These are phyloP conservation scores for Apiotrichum sp. DNA, from an alignment of 1,284 basidiomycete genomes.

Conservation along the genomic window DNA sequence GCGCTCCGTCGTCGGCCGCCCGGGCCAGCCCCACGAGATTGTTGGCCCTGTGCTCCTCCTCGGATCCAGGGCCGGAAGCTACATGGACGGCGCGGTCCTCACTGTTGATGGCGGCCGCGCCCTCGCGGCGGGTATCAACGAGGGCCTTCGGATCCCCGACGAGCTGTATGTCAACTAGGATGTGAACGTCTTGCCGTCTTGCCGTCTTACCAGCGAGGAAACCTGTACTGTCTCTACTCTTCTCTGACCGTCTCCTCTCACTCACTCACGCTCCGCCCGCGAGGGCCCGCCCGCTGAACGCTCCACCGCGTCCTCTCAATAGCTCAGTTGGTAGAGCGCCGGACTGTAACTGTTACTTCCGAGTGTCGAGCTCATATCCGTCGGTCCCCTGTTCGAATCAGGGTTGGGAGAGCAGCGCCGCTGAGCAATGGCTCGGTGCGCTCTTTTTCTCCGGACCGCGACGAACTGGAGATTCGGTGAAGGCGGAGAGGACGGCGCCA, in stretches of 20 bases:
- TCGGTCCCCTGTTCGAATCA: constrained; percentile 4
- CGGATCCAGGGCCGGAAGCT: constrained; percentile 35
- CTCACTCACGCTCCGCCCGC: too few species aligned
- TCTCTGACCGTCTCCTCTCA: too few species aligned
- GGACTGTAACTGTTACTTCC: constrained; percentile 1
- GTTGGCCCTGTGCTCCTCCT: constrained; percentile 41
- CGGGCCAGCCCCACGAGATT: constrained; percentile 41
- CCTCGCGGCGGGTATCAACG: constrained; percentile 34
- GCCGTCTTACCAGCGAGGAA: too few species aligned
- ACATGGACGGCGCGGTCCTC: constrained; percentile 40
- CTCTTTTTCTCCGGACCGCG: background rate
- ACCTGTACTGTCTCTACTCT: too few species aligned
- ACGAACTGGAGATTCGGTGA: too few species aligned
- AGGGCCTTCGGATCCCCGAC: constrained; percentile 30
- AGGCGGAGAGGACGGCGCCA: too few species aligned
- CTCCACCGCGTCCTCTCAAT: background rate
- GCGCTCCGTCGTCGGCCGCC: constrained; percentile 37
- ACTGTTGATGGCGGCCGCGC: constrained; percentile 42
- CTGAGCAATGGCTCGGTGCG: constrained; percentile 1
- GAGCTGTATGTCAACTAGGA: constrained; percentile 20
- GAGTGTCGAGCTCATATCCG: background rate
- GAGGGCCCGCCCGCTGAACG: too few species aligned
- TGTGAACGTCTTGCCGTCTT: too few species aligned
- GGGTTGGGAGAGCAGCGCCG: background rate
- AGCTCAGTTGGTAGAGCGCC: constrained; percentile 6